A percentile compares a stretch with the other conserved stretches of the same genome.
phyloP scores from a whole-genome alignment of 2,329 filamentous ascomycete species.

The Aspergillus costaricaensis region DNA sequence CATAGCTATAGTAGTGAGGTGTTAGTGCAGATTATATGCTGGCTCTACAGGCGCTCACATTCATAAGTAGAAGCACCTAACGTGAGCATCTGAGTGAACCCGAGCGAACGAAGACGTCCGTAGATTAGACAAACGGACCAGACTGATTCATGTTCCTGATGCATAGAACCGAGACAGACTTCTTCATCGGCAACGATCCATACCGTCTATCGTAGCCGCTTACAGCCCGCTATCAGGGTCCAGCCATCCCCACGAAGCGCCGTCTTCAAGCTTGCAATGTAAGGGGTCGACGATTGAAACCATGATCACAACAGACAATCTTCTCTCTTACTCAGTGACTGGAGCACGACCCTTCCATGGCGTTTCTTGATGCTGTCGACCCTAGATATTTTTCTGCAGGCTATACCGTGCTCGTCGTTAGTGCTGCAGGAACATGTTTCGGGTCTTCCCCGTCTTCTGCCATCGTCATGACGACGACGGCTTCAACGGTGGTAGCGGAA shows the following conservation, averaged over 20 bases:
- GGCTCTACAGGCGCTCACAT: too few species aligned
- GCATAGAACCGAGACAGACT: neutral
- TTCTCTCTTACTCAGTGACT: neutral
- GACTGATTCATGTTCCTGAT: too few species aligned
- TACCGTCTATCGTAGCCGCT: neutral
- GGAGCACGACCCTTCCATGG: neutral
- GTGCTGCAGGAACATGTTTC: slow-evolving; percentile 17
- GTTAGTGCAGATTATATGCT: too few species aligned
- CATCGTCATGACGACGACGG: neutral
- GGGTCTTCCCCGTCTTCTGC: slow-evolving; percentile 3
- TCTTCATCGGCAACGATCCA: neutral
- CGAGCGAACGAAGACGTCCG: too few species aligned
- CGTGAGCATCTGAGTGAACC: too few species aligned
- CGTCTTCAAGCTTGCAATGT: neutral
- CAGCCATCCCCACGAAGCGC: neutral
- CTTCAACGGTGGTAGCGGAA: slow-evolving; percentile 6
- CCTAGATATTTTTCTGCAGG: slow-evolving; percentile 12
- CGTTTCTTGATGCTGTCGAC: neutral
- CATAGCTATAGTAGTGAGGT: too few species aligned
- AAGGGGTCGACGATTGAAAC: neutral
- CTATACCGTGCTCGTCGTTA: slow-evolving; percentile 12
- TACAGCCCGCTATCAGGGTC: neutral
- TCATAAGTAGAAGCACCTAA: too few species aligned
- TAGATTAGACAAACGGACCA: neutral
- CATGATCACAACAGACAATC: neutral